phyloP scores from a whole-genome alignment of 441 rosid genomes.

The Adansonia rubrostipa region DNA sequence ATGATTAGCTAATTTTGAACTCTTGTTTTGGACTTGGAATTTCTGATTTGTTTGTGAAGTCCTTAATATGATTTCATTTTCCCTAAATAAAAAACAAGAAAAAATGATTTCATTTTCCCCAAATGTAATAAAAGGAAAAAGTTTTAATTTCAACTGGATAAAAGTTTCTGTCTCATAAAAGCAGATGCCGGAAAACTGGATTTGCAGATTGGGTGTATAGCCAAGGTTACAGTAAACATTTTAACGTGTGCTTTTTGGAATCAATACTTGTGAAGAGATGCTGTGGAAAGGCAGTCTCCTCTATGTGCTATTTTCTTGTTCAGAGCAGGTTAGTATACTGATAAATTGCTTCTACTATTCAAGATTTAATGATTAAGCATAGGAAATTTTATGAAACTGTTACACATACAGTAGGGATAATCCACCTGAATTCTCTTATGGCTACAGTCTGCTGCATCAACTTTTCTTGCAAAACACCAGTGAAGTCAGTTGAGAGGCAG shows the following conservation, averaged over 20 bases:
- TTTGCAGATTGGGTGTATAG: slow-evolving; percentile 88
- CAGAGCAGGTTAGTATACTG: slow-evolving; percentile 68
- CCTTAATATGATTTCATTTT: slow-evolving; percentile 11
- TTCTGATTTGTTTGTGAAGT: slow-evolving; percentile 12
- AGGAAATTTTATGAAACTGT: background rate
- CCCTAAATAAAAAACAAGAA: background rate
- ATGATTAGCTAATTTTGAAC: background rate
- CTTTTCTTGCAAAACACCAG: background rate
- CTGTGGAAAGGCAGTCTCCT: slow-evolving; percentile 72
- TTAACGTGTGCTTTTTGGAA: slow-evolving; percentile 72
- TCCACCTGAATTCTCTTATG: slow-evolving; percentile 5
- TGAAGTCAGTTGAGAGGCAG: background rate
- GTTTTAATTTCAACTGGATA: background rate
- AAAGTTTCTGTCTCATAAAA: slow-evolving; percentile 13
- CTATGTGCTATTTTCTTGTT: slow-evolving; percentile 75
- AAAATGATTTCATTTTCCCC: background rate
- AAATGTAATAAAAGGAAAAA: too few relatives aligned
- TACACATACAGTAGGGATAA: background rate
- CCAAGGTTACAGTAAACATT: slow-evolving; percentile 86
- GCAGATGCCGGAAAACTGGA: slow-evolving; percentile 15
- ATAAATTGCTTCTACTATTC: slow-evolving; percentile 16
- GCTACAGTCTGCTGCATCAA: background rate
- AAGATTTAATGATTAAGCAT: background rate
- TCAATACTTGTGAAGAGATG: slow-evolving; percentile 81
- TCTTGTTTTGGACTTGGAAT: slow-evolving; percentile 12